Evolutionary conservation across 768 basidiomycete genomes (phyloP), one percentile per base, ranked within the genome.

Genomic region (Auriscalpium microsporum): DNA sequence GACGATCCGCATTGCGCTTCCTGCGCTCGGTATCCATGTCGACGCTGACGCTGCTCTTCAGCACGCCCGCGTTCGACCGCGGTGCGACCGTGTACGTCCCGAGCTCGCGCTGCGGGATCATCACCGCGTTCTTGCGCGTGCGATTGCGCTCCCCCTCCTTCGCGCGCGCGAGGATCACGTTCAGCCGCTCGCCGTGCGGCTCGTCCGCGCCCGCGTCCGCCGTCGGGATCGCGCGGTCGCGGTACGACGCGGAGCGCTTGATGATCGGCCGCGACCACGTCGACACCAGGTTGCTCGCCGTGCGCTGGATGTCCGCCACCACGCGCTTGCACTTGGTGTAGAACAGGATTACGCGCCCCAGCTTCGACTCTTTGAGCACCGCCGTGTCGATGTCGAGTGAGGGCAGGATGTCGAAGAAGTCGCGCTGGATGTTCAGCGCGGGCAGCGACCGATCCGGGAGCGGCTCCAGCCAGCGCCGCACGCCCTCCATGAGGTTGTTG

Each of bases 251-350:
- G 36, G 85, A 87, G 28, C 90, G 84, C 64, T 93, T 91, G 73
- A 94, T 87, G 69, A 95, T 94, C 0, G 93, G 93, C 7, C 93
- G 79, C 34, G 89, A 90, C 93, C 93, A 95, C 7, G 74, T 70
- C 11, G 82, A 86, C 42, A 98, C 84, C 56, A 99, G 87, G 49
- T 87, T 82, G 58, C 86, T 80, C 10, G 95, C 94, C 45, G 82
- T 81, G 52, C 90, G 84, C n/a, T 75, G 71, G 54, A 99, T 86
- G 52, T 87, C 83, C 0, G 87, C 78, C 4, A 86, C 86, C 48
- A 93, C 92, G 46, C 92, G 87, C 68, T 87, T 91, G 77, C 87
- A 90, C 66, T 94, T 94, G 21, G 94, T 95, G 76, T 99, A 99
- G 72, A 98, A 98, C 33, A 95, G 73, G 40, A 98, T 76, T 62